Percentiles rank a stretch among this genome's conserved stretches.
Conservation (phyloP, 2,329 filamentous ascomycete species). For the Colletotrichum scovillei region DNA sequence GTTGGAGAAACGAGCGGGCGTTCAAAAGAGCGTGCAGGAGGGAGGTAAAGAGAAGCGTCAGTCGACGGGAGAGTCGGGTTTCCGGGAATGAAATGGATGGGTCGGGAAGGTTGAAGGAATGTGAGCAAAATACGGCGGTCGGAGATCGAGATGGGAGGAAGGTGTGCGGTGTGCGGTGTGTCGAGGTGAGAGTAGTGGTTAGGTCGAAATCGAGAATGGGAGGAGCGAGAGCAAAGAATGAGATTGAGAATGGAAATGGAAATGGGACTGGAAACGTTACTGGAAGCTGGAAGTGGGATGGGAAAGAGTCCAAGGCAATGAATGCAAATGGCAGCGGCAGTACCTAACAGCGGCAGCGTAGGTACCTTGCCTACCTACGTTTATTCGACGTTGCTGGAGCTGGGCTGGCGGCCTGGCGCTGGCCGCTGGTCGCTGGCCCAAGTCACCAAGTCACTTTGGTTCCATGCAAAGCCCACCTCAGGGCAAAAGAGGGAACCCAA, state of each 20-base stretch:
- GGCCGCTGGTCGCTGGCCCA: neutral
- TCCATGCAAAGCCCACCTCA: no score
- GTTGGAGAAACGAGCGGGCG: neutral
- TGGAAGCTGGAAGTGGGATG: constrained; percentile 2
- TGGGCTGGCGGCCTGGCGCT: neutral
- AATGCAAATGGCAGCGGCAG: neutral
- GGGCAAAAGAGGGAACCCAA: neutral
- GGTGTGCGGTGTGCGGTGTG: neutral
- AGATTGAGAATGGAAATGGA: constrained; percentile 2
- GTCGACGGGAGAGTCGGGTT: neutral
- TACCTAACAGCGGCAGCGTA: no score
- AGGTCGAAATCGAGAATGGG: constrained; percentile 5
- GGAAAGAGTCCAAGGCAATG: constrained; percentile 13
- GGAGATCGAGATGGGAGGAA: neutral
- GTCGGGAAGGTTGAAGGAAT: neutral
- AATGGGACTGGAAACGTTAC: neutral
- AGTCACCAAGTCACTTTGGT: no score
- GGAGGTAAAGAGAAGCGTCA: neutral
- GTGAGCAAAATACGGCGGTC: constrained; percentile 3
- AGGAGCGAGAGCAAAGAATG: neutral
- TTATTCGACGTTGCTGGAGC: neutral
- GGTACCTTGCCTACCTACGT: neutral
- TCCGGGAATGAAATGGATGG: constrained; percentile 3
- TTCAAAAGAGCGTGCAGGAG: neutral
- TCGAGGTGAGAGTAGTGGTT: neutral